Evolutionary conservation across 306 rosid species (phyloP), one percentile per base, ranked within the genome.

Genomic region (Vigna nakashimae): DNA sequence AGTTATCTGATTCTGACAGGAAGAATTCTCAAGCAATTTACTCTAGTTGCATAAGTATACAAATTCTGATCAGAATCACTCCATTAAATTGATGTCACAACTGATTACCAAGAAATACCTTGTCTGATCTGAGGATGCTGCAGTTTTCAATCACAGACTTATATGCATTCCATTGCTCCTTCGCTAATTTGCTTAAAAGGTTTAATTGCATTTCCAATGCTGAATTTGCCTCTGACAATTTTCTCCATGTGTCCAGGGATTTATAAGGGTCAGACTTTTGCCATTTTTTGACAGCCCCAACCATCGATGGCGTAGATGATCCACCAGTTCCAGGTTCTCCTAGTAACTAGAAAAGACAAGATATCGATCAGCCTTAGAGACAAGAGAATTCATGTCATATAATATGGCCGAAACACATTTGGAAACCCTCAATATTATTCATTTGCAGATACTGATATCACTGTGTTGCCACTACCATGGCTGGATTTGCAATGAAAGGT

Each of bases 261-360:
- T 82, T 86, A 73, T 85, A 81, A 80, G 97, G 90, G 81, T 92
- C 92, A 40, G 94, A 81, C 83, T 92, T 92, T 79, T 92, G 99
- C 99, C 99, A 95, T 80, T 88, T 92, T 80, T 91, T 95, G 15
- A 95, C 98, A 57, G 97, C 90, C 81, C 98, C 98, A 58, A 95
- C 98, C 99, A 95, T 95, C 60, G 99, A 95, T 73, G 96, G 97
- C 2, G 99, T 95, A 80, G 96, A 95, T 50, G 98, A 95, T 65
- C 99, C 99, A 77, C 99, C 99, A 52, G 80, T 84, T 76, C 99
- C 99, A 50, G 99, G 98, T 84, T 95, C 99, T 81, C 99, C 99
- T 66, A 95, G 93, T 82, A 92, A 70, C 99, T 95, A 79, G 56
- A 80, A 49, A 84, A 64, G 65, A 63, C 57, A 78, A 52, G 83